These are phyloP conservation scores for Aspergillus carlsbadensis DNA, from an alignment of 495 filamentous ascomycete genomes.

Conservation along the genomic window DNA sequence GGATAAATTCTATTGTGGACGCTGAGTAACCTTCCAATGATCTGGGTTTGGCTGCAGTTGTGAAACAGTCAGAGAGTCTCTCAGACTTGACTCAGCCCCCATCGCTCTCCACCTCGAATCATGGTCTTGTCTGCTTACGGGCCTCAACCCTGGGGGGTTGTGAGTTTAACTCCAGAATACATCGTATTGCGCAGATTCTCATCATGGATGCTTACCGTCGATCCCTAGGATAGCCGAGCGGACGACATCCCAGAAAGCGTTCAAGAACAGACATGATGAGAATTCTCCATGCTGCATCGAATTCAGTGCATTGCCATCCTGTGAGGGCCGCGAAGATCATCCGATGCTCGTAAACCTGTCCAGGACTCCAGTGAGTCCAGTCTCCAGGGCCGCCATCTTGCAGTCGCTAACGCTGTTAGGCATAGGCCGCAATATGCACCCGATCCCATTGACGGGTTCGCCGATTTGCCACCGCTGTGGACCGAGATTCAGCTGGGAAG, in stretches of 20 bases:
- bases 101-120: not conserved
- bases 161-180: too few species aligned
- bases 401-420: constrained; percentile 2
- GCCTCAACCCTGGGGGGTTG: too few species aligned
- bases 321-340: constrained; percentile 22
- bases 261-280: not conserved
- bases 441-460: constrained; percentile 7
- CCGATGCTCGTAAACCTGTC: constrained; percentile 14
- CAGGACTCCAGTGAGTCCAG: too few species aligned
- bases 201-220: too few species aligned
- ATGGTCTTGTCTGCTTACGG: not conserved
- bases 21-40: not conserved
- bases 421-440: not conserved
- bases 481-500: constrained; percentile 12
- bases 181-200: too few species aligned
- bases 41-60: not conserved
- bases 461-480: constrained; percentile 14
- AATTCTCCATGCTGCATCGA: constrained; percentile 1
- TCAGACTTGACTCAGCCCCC: not conserved
- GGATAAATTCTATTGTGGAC: not conserved
- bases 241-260: too few species aligned
- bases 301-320: constrained; percentile 3
- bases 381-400: too few species aligned
- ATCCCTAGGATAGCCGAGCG: too few species aligned
- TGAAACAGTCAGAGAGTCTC: not conserved